Evolutionary conservation across 805 yeast species (phyloP).

Genomic region (Cyberlindnera subsufficiens): DNA sequence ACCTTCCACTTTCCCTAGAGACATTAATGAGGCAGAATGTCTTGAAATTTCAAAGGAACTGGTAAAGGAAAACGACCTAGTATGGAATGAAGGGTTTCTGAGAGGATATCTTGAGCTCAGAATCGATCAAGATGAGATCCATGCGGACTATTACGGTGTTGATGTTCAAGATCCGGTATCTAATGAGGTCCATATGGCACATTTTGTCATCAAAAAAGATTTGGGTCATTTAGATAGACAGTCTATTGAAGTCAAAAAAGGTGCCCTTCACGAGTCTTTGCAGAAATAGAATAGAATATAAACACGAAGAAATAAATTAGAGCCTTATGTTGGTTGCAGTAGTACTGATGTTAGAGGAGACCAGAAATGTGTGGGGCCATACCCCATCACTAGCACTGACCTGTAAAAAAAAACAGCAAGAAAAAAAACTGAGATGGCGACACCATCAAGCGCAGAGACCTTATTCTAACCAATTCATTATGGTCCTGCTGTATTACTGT

Average conservation of each 20-base stretch:
- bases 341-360: too few species aligned
- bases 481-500: slow-evolving; percentile 5
- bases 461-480: not conserved
- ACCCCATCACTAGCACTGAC: too few species aligned
- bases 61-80: slow-evolving; percentile 6
- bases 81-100: slow-evolving; percentile 14
- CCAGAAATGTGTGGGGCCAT: too few species aligned
- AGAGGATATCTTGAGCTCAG: slow-evolving; percentile 9
- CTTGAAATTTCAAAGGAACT: slow-evolving; percentile 4
- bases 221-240: slow-evolving; percentile 5
- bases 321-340: not conserved
- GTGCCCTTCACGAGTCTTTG: slow-evolving; percentile 1
- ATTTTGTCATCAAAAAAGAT: slow-evolving; percentile 6
- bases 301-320: not conserved
- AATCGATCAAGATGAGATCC: not conserved
- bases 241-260: not conserved
- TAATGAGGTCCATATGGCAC: slow-evolving; percentile 5
- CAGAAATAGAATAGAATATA: not conserved
- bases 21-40: not conserved
- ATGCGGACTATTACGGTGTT: slow-evolving; percentile 7
- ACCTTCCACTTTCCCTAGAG: slow-evolving; percentile 18
- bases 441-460: too few species aligned
- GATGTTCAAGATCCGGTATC: slow-evolving; percentile 4
- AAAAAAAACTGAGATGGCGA: too few species aligned
- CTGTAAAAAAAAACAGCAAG: too few species aligned